phyloP scores from a whole-genome alignment of 225 moss, liverwort and hornwort genomes.

The Asterella californica region DNA sequence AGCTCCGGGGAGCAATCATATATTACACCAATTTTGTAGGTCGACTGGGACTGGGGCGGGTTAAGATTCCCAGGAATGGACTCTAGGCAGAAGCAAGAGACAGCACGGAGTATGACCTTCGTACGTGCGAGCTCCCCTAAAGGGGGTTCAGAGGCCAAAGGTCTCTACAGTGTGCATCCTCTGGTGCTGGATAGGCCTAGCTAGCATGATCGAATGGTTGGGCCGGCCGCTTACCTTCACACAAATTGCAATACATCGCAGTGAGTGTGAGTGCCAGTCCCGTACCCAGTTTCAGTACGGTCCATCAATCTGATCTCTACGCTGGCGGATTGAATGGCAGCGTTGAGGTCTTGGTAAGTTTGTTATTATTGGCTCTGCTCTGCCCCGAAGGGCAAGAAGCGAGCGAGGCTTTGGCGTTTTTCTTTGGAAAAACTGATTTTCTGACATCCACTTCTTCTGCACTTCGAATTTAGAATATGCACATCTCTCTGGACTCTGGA shows the following conservation, averaged over 20 bases:
- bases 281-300: not conserved
- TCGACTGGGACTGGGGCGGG: not conserved
- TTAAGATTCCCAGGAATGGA: conserved; percentile 1
- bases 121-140: not conserved
- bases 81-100: not conserved
- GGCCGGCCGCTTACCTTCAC: not conserved
- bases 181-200: not conserved
- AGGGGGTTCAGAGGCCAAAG: not conserved
- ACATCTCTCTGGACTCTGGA: not conserved
- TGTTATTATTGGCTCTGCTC: not conserved
- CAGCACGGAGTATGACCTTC: not conserved
- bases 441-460: not conserved
- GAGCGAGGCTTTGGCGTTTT: not conserved
- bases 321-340: not conserved
- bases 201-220: not conserved
- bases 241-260: not conserved
- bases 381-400: not conserved
- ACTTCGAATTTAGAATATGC: conserved; percentile 2
- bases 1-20: not conserved
- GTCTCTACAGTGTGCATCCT: not conserved
- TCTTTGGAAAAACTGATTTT: not conserved
- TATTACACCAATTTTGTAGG: not conserved
- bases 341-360: not conserved
- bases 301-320: not conserved
- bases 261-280: not conserved